Evolutionary conservation across 73 alveolate genomes (phyloP).

Genomic region (Tetrahymena borealis): DNA sequence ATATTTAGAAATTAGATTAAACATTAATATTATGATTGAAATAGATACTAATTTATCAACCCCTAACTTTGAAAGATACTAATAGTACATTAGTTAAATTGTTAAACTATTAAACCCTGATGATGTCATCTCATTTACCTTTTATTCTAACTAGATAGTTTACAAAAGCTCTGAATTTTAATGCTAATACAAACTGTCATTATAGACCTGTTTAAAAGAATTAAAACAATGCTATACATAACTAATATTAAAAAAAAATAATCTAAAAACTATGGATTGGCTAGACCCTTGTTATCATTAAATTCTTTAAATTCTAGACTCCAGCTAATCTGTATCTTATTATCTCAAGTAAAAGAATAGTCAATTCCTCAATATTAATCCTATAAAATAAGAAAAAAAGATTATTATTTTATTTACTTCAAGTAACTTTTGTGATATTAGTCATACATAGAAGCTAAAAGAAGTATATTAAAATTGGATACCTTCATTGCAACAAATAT

Average conservation of each 20-base stretch:
- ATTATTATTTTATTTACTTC: not conserved
- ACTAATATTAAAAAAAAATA: not conserved
- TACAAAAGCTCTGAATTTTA: not conserved
- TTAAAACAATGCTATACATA: not conserved
- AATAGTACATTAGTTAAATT: not conserved
- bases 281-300: not conserved
- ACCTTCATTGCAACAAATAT: not conserved
- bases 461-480: too few species aligned
- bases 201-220: not conserved
- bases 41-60: not conserved
- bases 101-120: not conserved
- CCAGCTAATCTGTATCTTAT: not conserved
- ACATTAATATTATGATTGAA: not conserved
- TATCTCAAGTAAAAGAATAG: not conserved
- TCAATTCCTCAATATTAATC: not conserved
- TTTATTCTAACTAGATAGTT: not conserved
- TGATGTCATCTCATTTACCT: not conserved
- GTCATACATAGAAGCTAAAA: not conserved
- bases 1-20: not conserved
- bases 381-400: not conserved
- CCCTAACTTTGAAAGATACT: not conserved
- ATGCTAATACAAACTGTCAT: not conserved
- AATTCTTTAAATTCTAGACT: not conserved
- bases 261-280: not conserved
- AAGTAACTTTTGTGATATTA: not conserved